A percentile compares a stretch with the other conserved stretches of the same genome.
phyloP scores from a whole-genome alignment of 2,329 filamentous ascomycete genomes.

The Aspergillus aculeatinus region DNA sequence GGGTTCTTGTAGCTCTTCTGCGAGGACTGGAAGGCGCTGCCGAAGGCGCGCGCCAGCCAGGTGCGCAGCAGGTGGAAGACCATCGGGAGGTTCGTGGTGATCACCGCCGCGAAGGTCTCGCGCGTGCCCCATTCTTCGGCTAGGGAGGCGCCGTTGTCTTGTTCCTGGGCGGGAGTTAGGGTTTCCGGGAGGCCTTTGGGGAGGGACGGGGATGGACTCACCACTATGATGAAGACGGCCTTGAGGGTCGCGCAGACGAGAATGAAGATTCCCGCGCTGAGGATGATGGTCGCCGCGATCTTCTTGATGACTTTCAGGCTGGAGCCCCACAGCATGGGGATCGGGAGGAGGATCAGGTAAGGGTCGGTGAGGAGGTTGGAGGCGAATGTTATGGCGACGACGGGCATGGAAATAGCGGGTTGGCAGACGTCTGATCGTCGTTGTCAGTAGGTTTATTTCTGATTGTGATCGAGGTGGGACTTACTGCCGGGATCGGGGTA shows the following conservation, averaged over 20 bases:
- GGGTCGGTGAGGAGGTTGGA: constrained; percentile 56
- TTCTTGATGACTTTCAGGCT: constrained; percentile 51
- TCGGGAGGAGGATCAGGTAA: constrained; percentile 58
- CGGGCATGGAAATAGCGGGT: constrained; percentile 49
- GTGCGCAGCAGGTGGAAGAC: constrained; percentile 44
- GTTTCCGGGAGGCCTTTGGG: no score
- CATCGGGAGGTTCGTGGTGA: constrained; percentile 41
- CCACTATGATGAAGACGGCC: constrained; percentile 48
- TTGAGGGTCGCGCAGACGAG: constrained; percentile 54
- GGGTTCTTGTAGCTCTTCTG: constrained; percentile 42
- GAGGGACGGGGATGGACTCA: constrained; percentile 16
- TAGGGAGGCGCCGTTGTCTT: constrained; percentile 31
- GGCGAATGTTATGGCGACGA: constrained; percentile 49
- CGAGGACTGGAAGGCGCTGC: constrained; percentile 39
- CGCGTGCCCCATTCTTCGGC: constrained; percentile 40
- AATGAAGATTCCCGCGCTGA: constrained; percentile 54
- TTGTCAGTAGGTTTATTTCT: constrained; percentile 6
- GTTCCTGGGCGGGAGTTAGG: constrained; percentile 22
- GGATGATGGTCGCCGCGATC: constrained; percentile 50
- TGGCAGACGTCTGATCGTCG: constrained; percentile 43
- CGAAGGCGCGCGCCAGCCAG: constrained; percentile 40
- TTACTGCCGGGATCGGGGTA: constrained; percentile 56
- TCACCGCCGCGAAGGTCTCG: constrained; percentile 42
- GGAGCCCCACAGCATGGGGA: constrained; percentile 56
- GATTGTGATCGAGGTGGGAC: constrained; percentile 18